Conservation (phyloP, 1,284 basidiomycete species). For the Trametes versicolor region DNA sequence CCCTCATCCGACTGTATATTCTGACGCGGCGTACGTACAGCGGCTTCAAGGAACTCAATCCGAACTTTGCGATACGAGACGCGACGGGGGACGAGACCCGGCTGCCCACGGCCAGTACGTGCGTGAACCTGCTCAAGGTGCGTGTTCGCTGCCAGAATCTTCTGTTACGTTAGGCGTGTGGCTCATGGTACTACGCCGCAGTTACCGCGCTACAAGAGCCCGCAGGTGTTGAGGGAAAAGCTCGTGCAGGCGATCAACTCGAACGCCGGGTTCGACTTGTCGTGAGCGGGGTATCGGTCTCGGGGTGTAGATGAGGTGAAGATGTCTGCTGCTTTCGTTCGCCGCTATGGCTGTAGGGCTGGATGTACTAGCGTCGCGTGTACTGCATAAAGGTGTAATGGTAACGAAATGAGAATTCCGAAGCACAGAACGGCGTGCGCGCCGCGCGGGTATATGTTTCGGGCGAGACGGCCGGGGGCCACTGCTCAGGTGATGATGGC, state of each 20-base stretch:
- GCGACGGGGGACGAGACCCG: slow-evolving; percentile 78
- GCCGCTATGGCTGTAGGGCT: neutral
- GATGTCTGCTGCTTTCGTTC: neutral
- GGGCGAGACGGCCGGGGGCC: neutral
- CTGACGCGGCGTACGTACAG: slow-evolving; percentile 47
- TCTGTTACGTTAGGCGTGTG: neutral
- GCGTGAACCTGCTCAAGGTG: slow-evolving; percentile 89
- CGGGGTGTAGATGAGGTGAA: too few relatives aligned
- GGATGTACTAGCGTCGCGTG: neutral
- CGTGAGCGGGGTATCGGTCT: slow-evolving; percentile 50
- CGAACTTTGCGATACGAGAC: slow-evolving; percentile 87
- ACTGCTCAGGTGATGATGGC: slow-evolving; percentile 6
- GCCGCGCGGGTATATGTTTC: neutral
- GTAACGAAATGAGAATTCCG: neutral
- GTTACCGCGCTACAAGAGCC: slow-evolving; percentile 76
- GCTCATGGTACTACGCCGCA: slow-evolving; percentile 42
- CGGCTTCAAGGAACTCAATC: slow-evolving; percentile 89
- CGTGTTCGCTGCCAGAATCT: slow-evolving; percentile 14
- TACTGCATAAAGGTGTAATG: neutral
- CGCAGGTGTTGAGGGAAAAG: slow-evolving; percentile 74
- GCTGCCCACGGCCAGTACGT: slow-evolving; percentile 85
- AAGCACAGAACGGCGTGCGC: neutral
- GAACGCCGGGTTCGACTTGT: slow-evolving; percentile 90
- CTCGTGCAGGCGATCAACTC: slow-evolving; percentile 88
- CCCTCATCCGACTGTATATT: neutral